Conservation (phyloP, 257 asterid species). For the Linaria vulgaris region DNA sequence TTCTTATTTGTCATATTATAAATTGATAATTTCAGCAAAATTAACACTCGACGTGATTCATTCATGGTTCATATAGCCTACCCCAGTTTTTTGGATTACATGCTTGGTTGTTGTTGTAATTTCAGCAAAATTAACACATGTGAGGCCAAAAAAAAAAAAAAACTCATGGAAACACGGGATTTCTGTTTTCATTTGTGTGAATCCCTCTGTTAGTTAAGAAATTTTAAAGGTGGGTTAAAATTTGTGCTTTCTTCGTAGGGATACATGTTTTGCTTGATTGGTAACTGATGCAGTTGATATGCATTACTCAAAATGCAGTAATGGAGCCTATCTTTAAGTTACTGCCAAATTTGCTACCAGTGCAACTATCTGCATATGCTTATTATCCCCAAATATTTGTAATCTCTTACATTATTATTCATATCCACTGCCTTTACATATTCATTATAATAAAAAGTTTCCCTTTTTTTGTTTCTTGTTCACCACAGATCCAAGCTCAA, state of each 20-base stretch:
- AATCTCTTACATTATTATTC: no score
- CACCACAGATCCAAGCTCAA: no score
- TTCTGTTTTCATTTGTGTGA: conserved; percentile 1
- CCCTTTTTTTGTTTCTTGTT: no score
- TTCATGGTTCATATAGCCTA: no score
- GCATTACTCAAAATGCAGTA: not conserved
- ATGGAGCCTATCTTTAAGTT: not conserved
- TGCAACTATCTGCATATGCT: no score
- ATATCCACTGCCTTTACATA: no score
- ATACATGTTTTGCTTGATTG: not conserved
- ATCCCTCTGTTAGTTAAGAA: not conserved
- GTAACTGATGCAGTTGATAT: not conserved
- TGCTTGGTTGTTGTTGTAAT: no score
- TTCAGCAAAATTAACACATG: no score
- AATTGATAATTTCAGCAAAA: conserved; percentile 2
- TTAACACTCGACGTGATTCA: no score
- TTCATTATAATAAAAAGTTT: no score
- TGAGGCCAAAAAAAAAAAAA: not conserved
- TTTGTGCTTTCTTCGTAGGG: not conserved
- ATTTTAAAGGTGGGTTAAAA: not conserved
- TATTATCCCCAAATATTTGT: no score
- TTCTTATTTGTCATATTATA: not conserved
- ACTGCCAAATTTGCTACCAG: not conserved
- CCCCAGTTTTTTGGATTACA: no score
- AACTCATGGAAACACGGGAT: not conserved